These are phyloP conservation scores for Hydnum rufescens DNA, from an alignment of 768 basidiomycete species.

Conservation along the genomic window DNA sequence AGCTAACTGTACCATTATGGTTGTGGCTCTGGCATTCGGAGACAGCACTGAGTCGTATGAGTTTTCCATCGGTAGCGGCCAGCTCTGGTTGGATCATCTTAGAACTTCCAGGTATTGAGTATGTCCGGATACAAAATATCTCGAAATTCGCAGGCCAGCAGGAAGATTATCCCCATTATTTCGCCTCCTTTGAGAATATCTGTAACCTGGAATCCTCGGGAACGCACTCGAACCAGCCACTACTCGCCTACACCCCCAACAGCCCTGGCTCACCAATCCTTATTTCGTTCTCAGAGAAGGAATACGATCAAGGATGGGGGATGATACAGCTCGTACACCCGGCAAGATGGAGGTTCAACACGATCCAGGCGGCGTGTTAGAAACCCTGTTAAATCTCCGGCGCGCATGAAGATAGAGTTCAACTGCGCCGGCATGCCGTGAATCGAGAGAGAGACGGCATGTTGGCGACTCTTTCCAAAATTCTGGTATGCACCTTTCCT, in stretches of 20 bases:
- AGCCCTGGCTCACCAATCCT: constrained; percentile 60
- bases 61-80: too few relatives aligned
- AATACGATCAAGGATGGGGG: constrained; percentile 24
- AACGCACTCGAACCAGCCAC: constrained; percentile 43
- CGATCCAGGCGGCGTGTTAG: constrained; percentile 21
- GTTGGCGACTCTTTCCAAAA: constrained; percentile 65
- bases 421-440: not conserved
- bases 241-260: constrained; percentile 61
- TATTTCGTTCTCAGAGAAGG: constrained; percentile 56
- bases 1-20: too few relatives aligned
- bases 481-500: constrained; percentile 35
- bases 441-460: constrained; percentile 37
- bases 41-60: too few relatives aligned
- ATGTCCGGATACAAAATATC: too few relatives aligned
- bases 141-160: too few relatives aligned
- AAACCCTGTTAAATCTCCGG: not conserved
- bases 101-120: too few relatives aligned
- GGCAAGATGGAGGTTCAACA: constrained; percentile 11
- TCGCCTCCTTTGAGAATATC: too few relatives aligned
- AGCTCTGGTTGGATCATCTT: too few relatives aligned
- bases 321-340: constrained; percentile 10
- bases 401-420: not conserved
- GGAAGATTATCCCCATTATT: too few relatives aligned
- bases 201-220: constrained; percentile 30
- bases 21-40: too few relatives aligned